Evolutionary conservation across 495 filamentous ascomycete species (phyloP), one percentile per base, ranked within the genome.

Genomic region (Echria macrotheca): DNA sequence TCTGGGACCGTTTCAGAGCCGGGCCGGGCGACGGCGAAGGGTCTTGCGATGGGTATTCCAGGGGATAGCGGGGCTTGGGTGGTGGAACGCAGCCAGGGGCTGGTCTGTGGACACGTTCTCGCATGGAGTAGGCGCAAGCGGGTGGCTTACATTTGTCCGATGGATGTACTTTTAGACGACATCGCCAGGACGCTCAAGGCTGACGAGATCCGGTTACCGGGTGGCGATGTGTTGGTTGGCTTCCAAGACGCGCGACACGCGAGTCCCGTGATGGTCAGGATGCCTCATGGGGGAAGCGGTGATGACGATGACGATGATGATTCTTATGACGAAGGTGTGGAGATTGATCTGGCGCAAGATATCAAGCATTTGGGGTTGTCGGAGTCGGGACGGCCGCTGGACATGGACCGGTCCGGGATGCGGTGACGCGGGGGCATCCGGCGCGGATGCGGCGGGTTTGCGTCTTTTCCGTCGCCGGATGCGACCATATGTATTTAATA

Each of bases 31-130:
- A 8, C 25, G 3, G 32, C 48, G 24, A 53, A 52, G 26, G 47
- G 53, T 1, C 53, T 58, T 1, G 56, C 71, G 8, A 68, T 79
- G 44, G 75, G 76, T n/a, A 83, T 89, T 32, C 89, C 88, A 18
- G 91, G 91, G 15, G 91, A 97, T 62, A 91, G 85, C 9, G 91
- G 91, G 12, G 89, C 91, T 14, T 96, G 91, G 91, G 79, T 97
- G 12, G 83, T 96, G 47, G 87, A 94, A 53, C 86, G 88, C 47
- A 75, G 78, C 5, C 72, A 80, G 14, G 88, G 88, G n/a, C 78
- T 79, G 23, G 82, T 95, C 4, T 90, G 86, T 61, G 91, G 91
- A 12, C 90, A 96, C 54, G 86, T 97, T 11, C 73, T 96, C 9
- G 91, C 91, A 7, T 94, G 85, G 80, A 89, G 81, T 45, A 78